Conservation (phyloP, 164 flowering plant species). For the Magnolia changhungtana region DNA sequence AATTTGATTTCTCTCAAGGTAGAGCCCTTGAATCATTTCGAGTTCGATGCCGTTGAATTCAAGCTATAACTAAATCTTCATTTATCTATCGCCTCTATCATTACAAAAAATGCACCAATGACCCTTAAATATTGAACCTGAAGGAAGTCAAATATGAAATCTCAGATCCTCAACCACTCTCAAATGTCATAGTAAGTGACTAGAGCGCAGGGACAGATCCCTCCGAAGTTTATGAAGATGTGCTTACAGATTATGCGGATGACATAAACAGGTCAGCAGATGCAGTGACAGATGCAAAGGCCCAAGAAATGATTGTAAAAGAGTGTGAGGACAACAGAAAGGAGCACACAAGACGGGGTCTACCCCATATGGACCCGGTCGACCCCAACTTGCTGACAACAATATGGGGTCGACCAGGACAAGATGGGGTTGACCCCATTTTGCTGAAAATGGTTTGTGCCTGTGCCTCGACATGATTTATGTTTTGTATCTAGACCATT, state of each 20-base stretch:
- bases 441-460: too few species aligned
- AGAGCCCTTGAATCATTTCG: too few species aligned
- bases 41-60: too few species aligned
- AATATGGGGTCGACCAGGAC: too few species aligned
- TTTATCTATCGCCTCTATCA: too few species aligned
- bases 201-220: slow-evolving; percentile 30
- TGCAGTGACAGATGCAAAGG: slow-evolving; percentile 19
- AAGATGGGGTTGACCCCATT: too few species aligned
- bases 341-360: slow-evolving; percentile 19
- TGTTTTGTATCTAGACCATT: too few species aligned
- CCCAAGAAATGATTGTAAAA: slow-evolving; percentile 29
- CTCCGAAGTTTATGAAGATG: slow-evolving; percentile 42
- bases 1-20: too few species aligned
- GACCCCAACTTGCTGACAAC: too few species aligned
- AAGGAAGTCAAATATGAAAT: slow-evolving; percentile 31
- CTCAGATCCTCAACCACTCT: slow-evolving; percentile 21
- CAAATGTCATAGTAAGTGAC: slow-evolving; percentile 35
- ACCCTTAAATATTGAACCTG: slow-evolving; percentile 24
- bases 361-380: too few species aligned
- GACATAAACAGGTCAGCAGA: slow-evolving; percentile 52
- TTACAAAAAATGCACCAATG: not conserved
- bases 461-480: too few species aligned
- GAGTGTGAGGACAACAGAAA: slow-evolving; percentile 33
- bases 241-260: slow-evolving; percentile 51
- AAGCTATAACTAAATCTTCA: too few species aligned